These are phyloP conservation scores for Phytophthora hibernalis DNA, from an alignment of 352 stramenopile species.

Conservation along the genomic window DNA sequence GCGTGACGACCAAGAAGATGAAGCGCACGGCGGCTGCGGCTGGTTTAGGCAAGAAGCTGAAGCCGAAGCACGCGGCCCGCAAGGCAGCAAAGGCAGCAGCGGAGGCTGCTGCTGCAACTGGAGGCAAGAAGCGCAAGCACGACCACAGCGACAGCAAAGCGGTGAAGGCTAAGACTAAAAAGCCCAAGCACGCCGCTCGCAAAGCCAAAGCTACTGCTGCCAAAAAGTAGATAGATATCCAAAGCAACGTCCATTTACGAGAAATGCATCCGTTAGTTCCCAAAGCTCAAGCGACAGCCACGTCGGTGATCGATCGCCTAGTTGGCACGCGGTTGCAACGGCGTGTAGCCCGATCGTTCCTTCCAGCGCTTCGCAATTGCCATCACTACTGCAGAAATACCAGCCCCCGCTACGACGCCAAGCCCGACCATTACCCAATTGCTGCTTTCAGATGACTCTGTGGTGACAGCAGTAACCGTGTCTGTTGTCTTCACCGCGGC, in stretches of 20 bases:
- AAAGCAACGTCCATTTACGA: constrained; percentile 27
- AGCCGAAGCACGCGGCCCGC: constrained; percentile 66
- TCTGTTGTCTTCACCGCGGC: constrained; percentile 18
- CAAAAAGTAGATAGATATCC: constrained; percentile 36
- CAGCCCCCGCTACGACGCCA: constrained; percentile 36
- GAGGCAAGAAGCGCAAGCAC: constrained; percentile 41
- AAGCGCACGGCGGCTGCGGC: constrained; percentile 35
- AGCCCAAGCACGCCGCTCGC: constrained; percentile 74
- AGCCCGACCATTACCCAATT: constrained; percentile 27
- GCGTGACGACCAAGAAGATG: constrained; percentile 35
- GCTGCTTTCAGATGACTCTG: constrained; percentile 3
- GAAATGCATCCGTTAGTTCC: constrained; percentile 1
- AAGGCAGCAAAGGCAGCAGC: constrained; percentile 49
- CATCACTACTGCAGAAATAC: constrained; percentile 30
- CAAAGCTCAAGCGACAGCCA: not conserved
- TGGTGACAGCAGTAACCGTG: constrained; percentile 1
- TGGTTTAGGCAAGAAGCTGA: constrained; percentile 52
- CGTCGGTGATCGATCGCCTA: constrained; percentile 3
- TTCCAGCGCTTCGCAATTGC: constrained; percentile 52
- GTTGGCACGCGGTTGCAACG: constrained; percentile 33
- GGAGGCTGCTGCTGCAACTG: constrained; percentile 10
- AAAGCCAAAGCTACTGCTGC: constrained; percentile 68
- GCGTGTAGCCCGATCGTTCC: constrained; percentile 58
- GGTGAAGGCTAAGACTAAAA: constrained; percentile 57
- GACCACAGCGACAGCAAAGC: constrained; percentile 32